These are phyloP conservation scores for Hymenoscyphus salicellus DNA, from an alignment of 2,329 filamentous ascomycete genomes.

Conservation along the genomic window DNA sequence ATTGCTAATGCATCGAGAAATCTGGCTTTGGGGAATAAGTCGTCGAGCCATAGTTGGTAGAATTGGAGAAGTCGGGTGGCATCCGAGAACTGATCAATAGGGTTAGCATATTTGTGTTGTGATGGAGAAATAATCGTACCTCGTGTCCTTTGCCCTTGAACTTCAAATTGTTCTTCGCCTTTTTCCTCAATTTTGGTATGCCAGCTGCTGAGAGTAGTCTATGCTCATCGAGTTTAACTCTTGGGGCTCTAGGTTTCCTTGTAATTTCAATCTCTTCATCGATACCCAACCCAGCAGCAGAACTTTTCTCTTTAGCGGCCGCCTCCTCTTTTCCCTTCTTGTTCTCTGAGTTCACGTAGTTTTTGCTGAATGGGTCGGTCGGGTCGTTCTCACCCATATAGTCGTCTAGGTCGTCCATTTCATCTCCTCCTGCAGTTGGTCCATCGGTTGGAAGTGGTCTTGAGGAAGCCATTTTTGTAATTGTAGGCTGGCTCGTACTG, in stretches of 20 bases:
- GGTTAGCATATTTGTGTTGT: neutral
- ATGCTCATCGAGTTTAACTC: slow-evolving; percentile 82
- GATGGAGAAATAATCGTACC: slow-evolving; percentile 43
- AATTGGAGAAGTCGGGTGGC: slow-evolving; percentile 77
- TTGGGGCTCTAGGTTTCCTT: slow-evolving; percentile 68
- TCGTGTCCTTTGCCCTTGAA: slow-evolving; percentile 95
- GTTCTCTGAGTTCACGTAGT: slow-evolving; percentile 22
- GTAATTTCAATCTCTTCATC: slow-evolving; percentile 80
- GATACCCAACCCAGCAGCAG: slow-evolving; percentile 65
- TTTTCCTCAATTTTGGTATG: slow-evolving; percentile 75
- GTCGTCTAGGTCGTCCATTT: slow-evolving; percentile 53
- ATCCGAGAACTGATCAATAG: slow-evolving; percentile 68
- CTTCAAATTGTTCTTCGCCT: slow-evolving; percentile 66
- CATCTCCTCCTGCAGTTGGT: slow-evolving; percentile 32
- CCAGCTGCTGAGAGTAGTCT: slow-evolving; percentile 81
- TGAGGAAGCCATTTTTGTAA: slow-evolving; percentile 19
- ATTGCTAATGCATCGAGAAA: slow-evolving; percentile 87
- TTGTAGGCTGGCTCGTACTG: neutral
- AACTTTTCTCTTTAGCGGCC: slow-evolving; percentile 37
- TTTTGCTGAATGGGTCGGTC: slow-evolving; percentile 32
- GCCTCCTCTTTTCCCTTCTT: slow-evolving; percentile 37
- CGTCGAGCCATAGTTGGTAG: slow-evolving; percentile 96
- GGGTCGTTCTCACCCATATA: slow-evolving; percentile 67
- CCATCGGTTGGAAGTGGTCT: slow-evolving; percentile 27
- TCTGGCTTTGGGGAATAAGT: slow-evolving; percentile 89